phyloP scores from a whole-genome alignment of 371 early-diverging fungal species.

The Lichtheimia ramosa region DNA sequence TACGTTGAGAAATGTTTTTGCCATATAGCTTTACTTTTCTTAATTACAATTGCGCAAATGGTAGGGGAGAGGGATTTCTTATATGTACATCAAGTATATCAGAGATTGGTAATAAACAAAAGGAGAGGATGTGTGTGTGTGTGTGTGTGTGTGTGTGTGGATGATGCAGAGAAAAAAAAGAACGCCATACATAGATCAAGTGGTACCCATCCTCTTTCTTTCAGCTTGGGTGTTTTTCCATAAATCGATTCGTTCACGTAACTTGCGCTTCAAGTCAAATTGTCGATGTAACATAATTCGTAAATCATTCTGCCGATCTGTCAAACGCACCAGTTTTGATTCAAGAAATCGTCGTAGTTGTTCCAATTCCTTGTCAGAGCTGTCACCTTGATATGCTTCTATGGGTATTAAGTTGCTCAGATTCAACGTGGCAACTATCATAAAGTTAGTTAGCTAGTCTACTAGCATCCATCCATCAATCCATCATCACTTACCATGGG shows the following conservation, averaged over 20 bases:
- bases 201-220: conserved; percentile 5
- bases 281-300: conserved; percentile 42
- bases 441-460: neutral
- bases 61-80: too few species aligned
- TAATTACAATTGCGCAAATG: too few species aligned
- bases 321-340: conserved; percentile 28
- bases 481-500: conserved; percentile 26
- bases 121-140: too few species aligned
- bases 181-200: too few species aligned
- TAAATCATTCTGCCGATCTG: conserved; percentile 40
- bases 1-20: too few species aligned
- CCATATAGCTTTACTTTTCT: too few species aligned
- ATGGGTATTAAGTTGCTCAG: conserved; percentile 49
- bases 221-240: conserved; percentile 32
- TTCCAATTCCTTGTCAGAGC: conserved; percentile 34
- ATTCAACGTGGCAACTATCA: conserved; percentile 42
- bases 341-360: conserved; percentile 39
- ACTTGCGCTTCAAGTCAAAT: conserved; percentile 38
- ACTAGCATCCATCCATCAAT: too few species aligned
- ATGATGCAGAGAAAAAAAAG: too few species aligned
- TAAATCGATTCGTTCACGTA: conserved; percentile 35
- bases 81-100: too few species aligned
- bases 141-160: too few species aligned
- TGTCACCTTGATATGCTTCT: conserved; percentile 39
- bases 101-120: too few species aligned